Evolutionary conservation across 257 asterid genomes (phyloP), one percentile per base, ranked within the genome.

Genomic region (Solanum clarkiae): DNA sequence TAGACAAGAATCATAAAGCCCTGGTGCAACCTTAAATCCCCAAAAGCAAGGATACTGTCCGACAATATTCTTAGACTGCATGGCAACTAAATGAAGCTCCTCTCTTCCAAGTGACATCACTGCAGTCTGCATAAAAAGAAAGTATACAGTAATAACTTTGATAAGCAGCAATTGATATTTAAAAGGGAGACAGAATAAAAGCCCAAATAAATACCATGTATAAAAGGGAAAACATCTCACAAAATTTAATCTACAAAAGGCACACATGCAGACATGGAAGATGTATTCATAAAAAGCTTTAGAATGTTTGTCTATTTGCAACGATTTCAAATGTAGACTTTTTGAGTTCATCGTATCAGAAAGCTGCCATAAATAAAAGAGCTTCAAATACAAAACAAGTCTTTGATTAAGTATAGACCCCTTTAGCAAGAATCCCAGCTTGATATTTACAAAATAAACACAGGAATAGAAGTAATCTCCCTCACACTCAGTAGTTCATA

Each of bases 61-160:
- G 16, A 92, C 96, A 80, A 84, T 82, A 89, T 92, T 93, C 89
- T 93, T 90, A 53, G 98, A 94, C 86, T 92, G 96, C 97, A 96
- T 94, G 82, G 99, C 98, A 86, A 96, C 98, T 91, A 96, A 94
- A 86, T 96, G 98, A 89, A 95, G 89, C 87, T 96, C 98, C 85
- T 88, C 90, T 82, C 90, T 93, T 85, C 95, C 97, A 84, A 91
- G 84, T 75, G 93, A 89, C 88, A 94, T 90, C 74, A 95, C 93
- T 63, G 99, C 99, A 49, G 98, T 89, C 99, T 96, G 91, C 86
- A 84, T 56, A 59, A 18, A 84, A 26, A 86, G 80, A 81, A 86
- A 40, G 80, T 44, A 66, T 55, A 53, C 81, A 80, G 86, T 49
- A 83, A 68, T 26, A 77, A 53, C 42, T 77, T 77, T 77, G 65